These are phyloP conservation scores for Peniophora sp. DNA, from an alignment of 1,284 basidiomycete genomes.

Conservation along the genomic window DNA sequence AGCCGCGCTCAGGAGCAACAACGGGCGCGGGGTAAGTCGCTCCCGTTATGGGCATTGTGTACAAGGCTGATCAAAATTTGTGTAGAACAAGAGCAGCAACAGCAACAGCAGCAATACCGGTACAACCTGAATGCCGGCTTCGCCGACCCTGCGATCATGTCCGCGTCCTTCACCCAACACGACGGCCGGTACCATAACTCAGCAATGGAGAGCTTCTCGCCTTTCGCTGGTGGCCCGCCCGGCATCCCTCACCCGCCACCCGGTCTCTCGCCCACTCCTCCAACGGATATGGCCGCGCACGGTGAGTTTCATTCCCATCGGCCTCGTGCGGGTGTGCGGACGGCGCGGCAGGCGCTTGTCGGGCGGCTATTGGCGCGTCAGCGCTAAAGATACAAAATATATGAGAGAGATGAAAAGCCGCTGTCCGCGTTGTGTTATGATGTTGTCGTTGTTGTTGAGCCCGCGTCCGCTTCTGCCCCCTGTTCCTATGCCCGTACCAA, in stretches of 20 bases:
- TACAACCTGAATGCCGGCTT: constrained; percentile 41
- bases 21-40: not conserved
- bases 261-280: constrained; percentile 22
- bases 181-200: constrained; percentile 14
- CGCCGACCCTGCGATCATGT: constrained; percentile 77
- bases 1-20: constrained; percentile 38
- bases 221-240: constrained; percentile 31
- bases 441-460: not conserved
- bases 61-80: constrained; percentile 11
- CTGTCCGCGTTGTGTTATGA: no score
- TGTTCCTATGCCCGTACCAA: constrained; percentile 17
- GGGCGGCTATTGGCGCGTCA: no score
- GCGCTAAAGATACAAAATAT: no score
- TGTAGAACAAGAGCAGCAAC: constrained; percentile 19
- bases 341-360: no score
- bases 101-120: constrained; percentile 21
- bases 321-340: not conserved
- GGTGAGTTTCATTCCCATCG: constrained; percentile 51
- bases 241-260: constrained; percentile 42
- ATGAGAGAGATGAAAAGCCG: no score
- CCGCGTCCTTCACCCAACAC: constrained; percentile 34
- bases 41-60: no score
- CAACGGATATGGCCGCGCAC: constrained; percentile 25
- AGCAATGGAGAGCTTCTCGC: constrained; percentile 38
- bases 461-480: constrained; percentile 1